Percentiles rank a stretch among this genome's conserved stretches.
These are phyloP conservation scores for Lonicera japonica DNA, from an alignment of 129 eudicot genomes.

Conservation along the genomic window DNA sequence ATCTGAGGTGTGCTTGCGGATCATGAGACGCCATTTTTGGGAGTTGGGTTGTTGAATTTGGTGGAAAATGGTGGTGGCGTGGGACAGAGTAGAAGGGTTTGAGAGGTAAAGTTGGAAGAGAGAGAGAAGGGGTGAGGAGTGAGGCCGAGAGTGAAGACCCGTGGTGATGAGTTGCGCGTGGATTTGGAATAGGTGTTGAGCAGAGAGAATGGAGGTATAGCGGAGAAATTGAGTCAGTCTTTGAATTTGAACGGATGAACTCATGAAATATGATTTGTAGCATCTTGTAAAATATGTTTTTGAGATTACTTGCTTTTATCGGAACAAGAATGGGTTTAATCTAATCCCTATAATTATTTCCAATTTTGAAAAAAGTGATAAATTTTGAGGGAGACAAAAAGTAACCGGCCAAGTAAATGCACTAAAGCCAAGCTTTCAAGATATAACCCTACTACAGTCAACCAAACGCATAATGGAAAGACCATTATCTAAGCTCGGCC, in stretches of 20 bases:
- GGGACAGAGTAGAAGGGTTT: constrained; percentile 13
- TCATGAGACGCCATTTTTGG: constrained; percentile 25
- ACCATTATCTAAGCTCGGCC: too few species aligned
- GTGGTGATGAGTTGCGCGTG: constrained; percentile 21
- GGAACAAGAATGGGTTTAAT: too few species aligned
- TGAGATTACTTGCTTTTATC: too few species aligned
- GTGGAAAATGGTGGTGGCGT: constrained; percentile 14
- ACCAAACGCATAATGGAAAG: too few species aligned
- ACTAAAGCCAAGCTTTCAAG: too few species aligned
- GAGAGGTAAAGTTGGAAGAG: constrained; percentile 23
- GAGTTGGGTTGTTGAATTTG: constrained; percentile 14
- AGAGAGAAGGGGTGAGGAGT: constrained; percentile 16
- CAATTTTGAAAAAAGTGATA: too few species aligned
- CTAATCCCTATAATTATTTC: too few species aligned
- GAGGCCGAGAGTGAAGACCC: constrained; percentile 1
- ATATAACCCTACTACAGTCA: too few species aligned
- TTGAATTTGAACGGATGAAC: constrained; percentile 1
- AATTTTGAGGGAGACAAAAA: too few species aligned
- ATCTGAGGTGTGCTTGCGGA: constrained; percentile 20
- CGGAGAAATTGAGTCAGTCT: constrained; percentile 7
- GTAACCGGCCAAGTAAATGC: too few species aligned
- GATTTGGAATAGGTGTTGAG: constrained; percentile 7
- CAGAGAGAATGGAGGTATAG: constrained; percentile 10
- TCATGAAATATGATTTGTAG: constrained; percentile 15
- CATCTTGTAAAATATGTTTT: too few species aligned